Percentiles rank a stretch among this genome's conserved stretches.
Conservation (phyloP, 139 green algal species). For the Chlamydomonas eustigma region DNA sequence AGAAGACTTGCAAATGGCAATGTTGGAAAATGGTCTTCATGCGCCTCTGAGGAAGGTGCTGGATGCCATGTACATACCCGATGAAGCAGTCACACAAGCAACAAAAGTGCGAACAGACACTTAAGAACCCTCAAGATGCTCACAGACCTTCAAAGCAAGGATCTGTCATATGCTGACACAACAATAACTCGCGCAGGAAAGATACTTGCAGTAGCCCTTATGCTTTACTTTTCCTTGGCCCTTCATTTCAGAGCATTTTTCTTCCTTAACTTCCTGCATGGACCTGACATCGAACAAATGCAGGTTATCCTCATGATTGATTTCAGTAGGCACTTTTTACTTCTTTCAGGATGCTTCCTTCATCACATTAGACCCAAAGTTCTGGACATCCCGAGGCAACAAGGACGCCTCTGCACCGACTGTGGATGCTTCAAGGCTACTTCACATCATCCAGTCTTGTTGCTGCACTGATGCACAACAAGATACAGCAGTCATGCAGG, state of each 20-base stretch:
- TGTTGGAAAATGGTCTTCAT: conserved; percentile 5
- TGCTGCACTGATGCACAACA: conserved; percentile 26
- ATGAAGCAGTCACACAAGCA: conserved; percentile 1
- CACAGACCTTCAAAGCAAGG: no score
- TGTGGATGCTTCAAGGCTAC: conserved; percentile 20
- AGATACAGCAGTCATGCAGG: conserved; percentile 36
- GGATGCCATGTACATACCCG: conserved; percentile 19
- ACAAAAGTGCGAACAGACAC: not conserved
- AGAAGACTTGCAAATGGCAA: conserved; percentile 7
- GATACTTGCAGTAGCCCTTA: no score
- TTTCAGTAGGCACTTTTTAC: no score
- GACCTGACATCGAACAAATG: no score
- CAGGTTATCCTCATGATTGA: no score
- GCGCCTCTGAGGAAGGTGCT: conserved; percentile 27
- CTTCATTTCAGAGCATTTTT: no score
- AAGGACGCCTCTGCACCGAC: conserved; percentile 17
- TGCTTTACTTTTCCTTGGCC: no score
- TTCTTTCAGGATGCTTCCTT: not conserved
- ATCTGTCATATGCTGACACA: no score
- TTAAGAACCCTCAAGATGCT: no score
- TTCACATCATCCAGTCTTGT: conserved; percentile 27
- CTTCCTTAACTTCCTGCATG: no score
- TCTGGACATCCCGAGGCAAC: conserved; percentile 26
- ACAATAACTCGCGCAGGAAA: no score
- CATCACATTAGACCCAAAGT: conserved; percentile 26